Evolutionary conservation across 768 basidiomycete genomes (phyloP).

Genomic region (Suillus clintonianus): DNA sequence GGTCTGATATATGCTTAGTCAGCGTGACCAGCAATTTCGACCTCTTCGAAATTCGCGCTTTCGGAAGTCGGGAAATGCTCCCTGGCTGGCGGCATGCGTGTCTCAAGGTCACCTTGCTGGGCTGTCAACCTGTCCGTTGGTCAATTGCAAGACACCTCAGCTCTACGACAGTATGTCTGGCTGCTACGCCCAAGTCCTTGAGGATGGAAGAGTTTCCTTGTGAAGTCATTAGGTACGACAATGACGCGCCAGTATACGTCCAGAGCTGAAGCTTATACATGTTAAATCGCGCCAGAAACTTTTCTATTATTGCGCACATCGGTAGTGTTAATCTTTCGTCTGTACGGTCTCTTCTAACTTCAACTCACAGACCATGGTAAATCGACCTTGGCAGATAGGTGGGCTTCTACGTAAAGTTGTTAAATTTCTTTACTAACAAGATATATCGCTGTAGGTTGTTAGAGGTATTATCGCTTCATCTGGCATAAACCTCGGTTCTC

Average conservation of each 20-base stretch:
- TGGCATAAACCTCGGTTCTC: neutral
- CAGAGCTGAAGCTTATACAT: neutral
- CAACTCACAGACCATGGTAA: constrained; percentile 83
- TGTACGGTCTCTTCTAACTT: constrained; percentile 7
- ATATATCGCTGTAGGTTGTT: constrained; percentile 53
- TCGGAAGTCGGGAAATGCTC: constrained; percentile 23
- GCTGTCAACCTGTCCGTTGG: constrained; percentile 6
- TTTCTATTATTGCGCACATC: constrained; percentile 96
- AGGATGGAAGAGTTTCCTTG: constrained; percentile 66
- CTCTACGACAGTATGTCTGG: constrained; percentile 25
- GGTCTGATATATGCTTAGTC: neutral
- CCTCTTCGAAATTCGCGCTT: neutral
- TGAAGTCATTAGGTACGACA: constrained; percentile 63
- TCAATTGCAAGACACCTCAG: constrained; percentile 27
- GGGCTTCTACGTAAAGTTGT: constrained; percentile 22
- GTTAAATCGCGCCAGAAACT: constrained; percentile 56
- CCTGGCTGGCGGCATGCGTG: constrained; percentile 33
- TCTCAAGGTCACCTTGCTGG: constrained; percentile 23
- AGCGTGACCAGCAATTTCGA: neutral
- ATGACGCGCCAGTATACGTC: neutral
- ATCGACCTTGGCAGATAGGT: constrained; percentile 90
- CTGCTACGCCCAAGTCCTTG: constrained; percentile 36
- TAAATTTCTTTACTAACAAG: neutral
- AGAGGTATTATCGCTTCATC: constrained; percentile 50
- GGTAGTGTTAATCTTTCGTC: constrained; percentile 42